A percentile compares a stretch with the other conserved stretches of the same genome.
Evolutionary conservation across 2,329 filamentous ascomycete species (phyloP).

Genomic region (Epichloe gansuensis): DNA sequence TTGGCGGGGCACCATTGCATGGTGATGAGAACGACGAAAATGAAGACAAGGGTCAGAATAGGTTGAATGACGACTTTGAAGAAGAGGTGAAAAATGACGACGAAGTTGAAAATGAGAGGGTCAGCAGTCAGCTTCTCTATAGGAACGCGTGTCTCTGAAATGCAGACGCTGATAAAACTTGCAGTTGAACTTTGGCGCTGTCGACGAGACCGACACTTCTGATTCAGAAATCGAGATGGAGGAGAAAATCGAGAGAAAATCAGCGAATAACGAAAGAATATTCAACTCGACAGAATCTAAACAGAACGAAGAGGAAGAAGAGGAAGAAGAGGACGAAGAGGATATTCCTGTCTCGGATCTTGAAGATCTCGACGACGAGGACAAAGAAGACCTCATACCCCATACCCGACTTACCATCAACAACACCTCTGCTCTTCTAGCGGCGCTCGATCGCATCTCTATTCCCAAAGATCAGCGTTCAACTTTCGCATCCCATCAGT

Average conservation of each 20-base stretch:
- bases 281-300: constrained; percentile 7
- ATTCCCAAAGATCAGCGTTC: constrained; percentile 53
- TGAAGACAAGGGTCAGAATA: constrained; percentile 1
- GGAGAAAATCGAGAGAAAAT: constrained; percentile 39
- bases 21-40: not conserved
- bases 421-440: constrained; percentile 76
- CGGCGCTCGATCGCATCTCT: constrained; percentile 64
- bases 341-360: constrained; percentile 85
- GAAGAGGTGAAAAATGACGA: constrained; percentile 25
- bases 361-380: constrained; percentile 62
- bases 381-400: constrained; percentile 75
- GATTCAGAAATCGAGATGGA: constrained; percentile 70
- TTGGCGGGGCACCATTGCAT: constrained; percentile 10
- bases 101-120: constrained; percentile 22
- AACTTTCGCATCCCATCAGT: constrained; percentile 74
- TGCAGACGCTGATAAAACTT: not conserved
- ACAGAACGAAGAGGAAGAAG: constrained; percentile 30
- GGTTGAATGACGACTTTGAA: constrained; percentile 13
- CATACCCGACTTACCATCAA: constrained; percentile 94
- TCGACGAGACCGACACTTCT: constrained; percentile 48
- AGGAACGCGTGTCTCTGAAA: not conserved
- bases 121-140: not conserved
- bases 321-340: constrained; percentile 61
- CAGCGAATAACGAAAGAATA: constrained; percentile 16
- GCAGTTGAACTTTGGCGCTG: constrained; percentile 39